Evolutionary conservation across 805 yeast genomes (phyloP), one percentile per base, ranked within the genome.

Genomic region (Candida nonsorbophila): DNA sequence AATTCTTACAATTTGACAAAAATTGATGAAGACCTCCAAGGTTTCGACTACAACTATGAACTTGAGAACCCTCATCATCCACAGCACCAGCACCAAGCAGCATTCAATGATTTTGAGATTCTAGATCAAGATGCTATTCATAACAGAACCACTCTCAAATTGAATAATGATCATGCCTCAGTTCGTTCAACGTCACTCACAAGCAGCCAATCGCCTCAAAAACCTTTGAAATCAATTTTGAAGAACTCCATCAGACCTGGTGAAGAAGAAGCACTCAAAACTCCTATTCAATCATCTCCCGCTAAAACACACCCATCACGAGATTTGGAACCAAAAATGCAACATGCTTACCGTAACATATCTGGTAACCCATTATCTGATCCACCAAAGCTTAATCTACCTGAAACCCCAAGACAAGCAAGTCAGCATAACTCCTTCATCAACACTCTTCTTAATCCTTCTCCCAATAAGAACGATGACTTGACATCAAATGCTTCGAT

Each of bases 11-110:
- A 55, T 33, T 44, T 64, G 28, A 42, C 43, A 17, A 63, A 62
- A 41, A 64, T 64, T 21, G 69, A 64, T 11, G 71, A 64, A 39
- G 66, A 62, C 27, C 50, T 64, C 24, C 62, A 52, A 21, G 67
- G 58, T 31, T 64, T 64, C 32, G 71, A 64, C 19, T 64, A 60
- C 33, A 59, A 56, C 29, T 64, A 63, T 37, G 55, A 53, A 30
- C 33, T 60, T 20, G 68, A 62, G 32, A 44, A 47, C 16, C 30
- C 28, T 12, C 29, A 32, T 24, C 12, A 20, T 9, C 14, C 14
- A 5, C 23, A 17, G 14, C 17, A n/a, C n/a, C n/a, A n/a, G 7
- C 19, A 24, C 22, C 22, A 23, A 30, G 22, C 27, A 37, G 13
- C 9, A 13, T n/a, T 9, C 14, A 14, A 12, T 22, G 6, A 28